Base-by-base conservation (phyloP, 345 rosid genomes). In the Anacardium occidentale region DNA sequence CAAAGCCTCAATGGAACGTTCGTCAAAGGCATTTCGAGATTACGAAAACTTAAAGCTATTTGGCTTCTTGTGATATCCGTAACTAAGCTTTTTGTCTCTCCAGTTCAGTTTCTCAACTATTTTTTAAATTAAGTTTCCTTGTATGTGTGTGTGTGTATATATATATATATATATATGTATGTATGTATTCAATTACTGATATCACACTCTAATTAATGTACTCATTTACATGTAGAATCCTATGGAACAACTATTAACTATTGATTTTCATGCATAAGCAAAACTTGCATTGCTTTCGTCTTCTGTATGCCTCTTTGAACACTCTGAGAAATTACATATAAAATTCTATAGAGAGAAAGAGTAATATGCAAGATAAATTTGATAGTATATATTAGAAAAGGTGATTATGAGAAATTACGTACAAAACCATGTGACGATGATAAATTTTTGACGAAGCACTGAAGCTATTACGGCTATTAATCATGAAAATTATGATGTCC, bases 1-100 rank as follows among this genome's bases (percentile, higher is more conserved):
- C 78, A 81, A 80, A 73, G 66, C 69, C 70, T 75, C 60, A 68
- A 63, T 65, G 89, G 91, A 86, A 83, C 87, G 84, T 83, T 75
- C 79, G 70, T 74, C 83, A 29, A 80, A 72, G 86, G 76, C 82
- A 72, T 78, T 73, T 78, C 66, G 81, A 78, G 72, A 51, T 63
- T 13, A 72, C 72, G 74, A 65, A 74, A 76, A 26, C 15, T 57
- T 14, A 6, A 71, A 68, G 77, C 68, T 72, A 17, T 62, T 75
- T 80, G 77, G 84, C 78, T 83, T 69, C 84, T 75, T 84, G 77
- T 73, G 64, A 52, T 69, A 61, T 73, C 26, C 69, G 18, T 42
- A 24, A 48, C 67, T 21, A 44, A 11, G 58, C 80, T 69, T 74
- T 73, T 71, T 79, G 78, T 53, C 83, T 69, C 74, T 55, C 54